Conservation (phyloP, 2,329 filamentous ascomycete genomes). For the Emmonsiellopsis sp. region DNA sequence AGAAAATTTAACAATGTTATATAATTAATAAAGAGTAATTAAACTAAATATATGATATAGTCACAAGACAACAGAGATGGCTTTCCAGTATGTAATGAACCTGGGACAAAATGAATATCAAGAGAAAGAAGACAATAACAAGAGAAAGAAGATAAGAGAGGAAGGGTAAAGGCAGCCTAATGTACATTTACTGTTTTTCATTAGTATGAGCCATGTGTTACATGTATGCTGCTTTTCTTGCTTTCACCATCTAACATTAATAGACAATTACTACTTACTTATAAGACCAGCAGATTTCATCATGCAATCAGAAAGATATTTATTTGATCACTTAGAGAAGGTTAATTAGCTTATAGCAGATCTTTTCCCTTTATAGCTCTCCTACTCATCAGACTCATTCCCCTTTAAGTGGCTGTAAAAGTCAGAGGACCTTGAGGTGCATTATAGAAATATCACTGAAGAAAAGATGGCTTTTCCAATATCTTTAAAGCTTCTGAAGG, state of each 20-base stretch:
- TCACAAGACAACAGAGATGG: background rate
- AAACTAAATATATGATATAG: too few relatives aligned
- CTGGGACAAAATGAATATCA: too few relatives aligned
- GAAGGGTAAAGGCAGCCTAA: too few relatives aligned
- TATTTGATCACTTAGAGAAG: conserved; percentile 4
- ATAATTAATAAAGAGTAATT: background rate
- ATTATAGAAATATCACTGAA: conserved; percentile 6
- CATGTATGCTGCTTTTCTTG: too few relatives aligned
- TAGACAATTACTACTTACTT: background rate
- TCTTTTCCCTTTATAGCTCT: conserved; percentile 3
- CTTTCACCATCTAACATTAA: background rate
- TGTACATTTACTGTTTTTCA: too few relatives aligned
- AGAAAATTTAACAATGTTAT: background rate
- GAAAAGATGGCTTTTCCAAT: conserved; percentile 5
- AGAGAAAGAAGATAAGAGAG: too few relatives aligned
- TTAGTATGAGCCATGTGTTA: too few relatives aligned
- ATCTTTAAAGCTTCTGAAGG: conserved; percentile 6
- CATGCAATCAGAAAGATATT: background rate
- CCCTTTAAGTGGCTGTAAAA: conserved; percentile 9
- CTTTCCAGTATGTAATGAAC: too few relatives aligned
- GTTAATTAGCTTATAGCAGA: conserved; percentile 5
- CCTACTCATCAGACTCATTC: conserved; percentile 7
- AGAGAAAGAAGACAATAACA: too few relatives aligned
- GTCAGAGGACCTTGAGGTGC: conserved; percentile 9
- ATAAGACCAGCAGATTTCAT: background rate